These are phyloP conservation scores for Wallacemonas rigidus DNA, from an alignment of 208 protist genomes.

Conservation along the genomic window DNA sequence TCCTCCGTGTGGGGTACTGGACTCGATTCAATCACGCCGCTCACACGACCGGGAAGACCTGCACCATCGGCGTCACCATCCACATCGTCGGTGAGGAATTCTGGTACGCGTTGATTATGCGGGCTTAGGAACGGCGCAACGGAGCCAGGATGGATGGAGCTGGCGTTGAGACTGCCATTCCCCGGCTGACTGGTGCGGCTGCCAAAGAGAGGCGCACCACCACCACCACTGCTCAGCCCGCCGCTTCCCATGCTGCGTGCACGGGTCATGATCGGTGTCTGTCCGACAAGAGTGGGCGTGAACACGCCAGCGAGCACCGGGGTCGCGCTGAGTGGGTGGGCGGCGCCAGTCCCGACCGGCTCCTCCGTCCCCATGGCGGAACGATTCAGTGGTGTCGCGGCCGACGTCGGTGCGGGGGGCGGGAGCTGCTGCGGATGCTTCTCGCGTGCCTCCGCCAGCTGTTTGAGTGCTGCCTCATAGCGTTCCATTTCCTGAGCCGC, in stretches of 20 bases:
- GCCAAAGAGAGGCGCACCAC: not conserved
- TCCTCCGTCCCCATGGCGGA: conserved; percentile 2
- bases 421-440: conserved; percentile 23
- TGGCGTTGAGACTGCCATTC: conserved; percentile 19
- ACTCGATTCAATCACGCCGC: not conserved
- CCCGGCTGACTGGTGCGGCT: not conserved
- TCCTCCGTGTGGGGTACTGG: conserved; percentile 3
- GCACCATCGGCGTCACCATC: not conserved
- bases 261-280: not conserved
- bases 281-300: not conserved
- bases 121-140: not conserved
- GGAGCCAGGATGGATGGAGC: conserved; percentile 15
- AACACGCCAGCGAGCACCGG: not conserved
- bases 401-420: not conserved
- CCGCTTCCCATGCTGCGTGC: not conserved
- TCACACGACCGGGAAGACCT: not conserved
- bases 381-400: conserved; percentile 6
- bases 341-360: conserved; percentile 12
- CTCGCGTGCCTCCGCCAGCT: conserved; percentile 18
- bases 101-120: not conserved
- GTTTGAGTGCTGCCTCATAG: conserved; percentile 13
- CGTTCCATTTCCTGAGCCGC: conserved; percentile 28
- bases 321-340: not conserved
- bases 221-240: not conserved
- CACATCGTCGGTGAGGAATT: conserved; percentile 3